These are phyloP conservation scores for Diplodia sapinea DNA, from an alignment of 2,329 filamentous ascomycete species.

Conservation along the genomic window DNA sequence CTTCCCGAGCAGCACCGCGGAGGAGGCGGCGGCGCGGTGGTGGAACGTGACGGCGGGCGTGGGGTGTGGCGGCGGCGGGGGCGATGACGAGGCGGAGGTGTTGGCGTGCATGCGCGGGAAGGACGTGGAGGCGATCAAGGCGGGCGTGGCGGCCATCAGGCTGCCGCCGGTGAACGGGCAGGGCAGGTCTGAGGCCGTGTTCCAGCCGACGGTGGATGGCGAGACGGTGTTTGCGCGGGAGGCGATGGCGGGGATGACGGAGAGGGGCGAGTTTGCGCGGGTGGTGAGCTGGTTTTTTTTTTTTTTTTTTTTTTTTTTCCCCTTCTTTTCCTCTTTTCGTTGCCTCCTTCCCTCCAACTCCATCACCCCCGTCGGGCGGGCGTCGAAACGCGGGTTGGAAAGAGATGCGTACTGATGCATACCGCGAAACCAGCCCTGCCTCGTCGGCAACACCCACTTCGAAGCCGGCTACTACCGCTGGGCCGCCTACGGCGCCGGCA, in stretches of 20 bases:
- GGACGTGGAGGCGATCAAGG: slow-evolving; percentile 36
- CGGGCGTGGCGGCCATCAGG: slow-evolving; percentile 36
- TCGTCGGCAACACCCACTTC: slow-evolving; percentile 38
- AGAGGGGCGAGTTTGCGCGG: slow-evolving; percentile 2
- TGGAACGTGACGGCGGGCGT: slow-evolving; percentile 49
- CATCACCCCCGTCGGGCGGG: no score
- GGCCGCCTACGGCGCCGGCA: slow-evolving; percentile 36
- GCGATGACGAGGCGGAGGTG: slow-evolving; percentile 35
- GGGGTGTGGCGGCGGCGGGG: slow-evolving; percentile 40
- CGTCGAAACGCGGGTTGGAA: no score
- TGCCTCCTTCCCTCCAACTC: no score
- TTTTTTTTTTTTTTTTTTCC: no score
- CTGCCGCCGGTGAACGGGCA: slow-evolving; percentile 36
- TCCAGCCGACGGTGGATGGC: slow-evolving; percentile 21
- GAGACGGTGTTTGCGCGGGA: not conserved
- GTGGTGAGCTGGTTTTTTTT: not conserved
- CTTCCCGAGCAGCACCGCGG: slow-evolving; percentile 40
- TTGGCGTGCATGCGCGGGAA: slow-evolving; percentile 47
- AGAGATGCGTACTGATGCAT: no score
- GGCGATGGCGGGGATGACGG: not conserved
- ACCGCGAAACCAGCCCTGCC: slow-evolving; percentile 17
- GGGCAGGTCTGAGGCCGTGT: slow-evolving; percentile 35
- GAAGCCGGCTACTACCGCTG: slow-evolving; percentile 42
- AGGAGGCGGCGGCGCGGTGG: slow-evolving; percentile 39
- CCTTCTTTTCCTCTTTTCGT: no score